Percentiles rank a stretch among this genome's conserved stretches.
Conservation (phyloP, 805 yeast genomes). For the Priceomyces carsonii region DNA sequence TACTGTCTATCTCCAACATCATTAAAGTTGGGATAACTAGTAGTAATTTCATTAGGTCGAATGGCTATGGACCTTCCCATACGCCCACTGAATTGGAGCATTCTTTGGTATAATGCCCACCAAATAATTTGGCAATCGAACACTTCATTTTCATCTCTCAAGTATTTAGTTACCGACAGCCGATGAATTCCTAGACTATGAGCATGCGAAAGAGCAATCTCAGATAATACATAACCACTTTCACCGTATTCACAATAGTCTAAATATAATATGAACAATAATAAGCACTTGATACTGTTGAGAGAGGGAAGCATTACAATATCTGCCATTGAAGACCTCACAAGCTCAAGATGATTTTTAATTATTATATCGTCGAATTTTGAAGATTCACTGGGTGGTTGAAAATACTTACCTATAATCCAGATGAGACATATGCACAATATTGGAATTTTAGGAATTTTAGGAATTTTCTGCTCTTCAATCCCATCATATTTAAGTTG, state of each 20-base stretch:
- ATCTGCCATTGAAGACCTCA: slow-evolving; percentile 44
- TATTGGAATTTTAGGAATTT: slow-evolving; percentile 13
- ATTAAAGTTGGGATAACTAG: background rate
- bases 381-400: background rate
- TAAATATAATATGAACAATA: slow-evolving; percentile 43
- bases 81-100: too few relatives aligned
- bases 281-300: slow-evolving; percentile 44
- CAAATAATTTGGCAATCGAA: too few relatives aligned
- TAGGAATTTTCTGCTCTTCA: background rate
- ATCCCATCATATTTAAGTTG: slow-evolving; percentile 3
- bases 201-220: slow-evolving; percentile 6
- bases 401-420: slow-evolving; percentile 32
- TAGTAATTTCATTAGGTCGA: background rate
- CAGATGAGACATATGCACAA: slow-evolving; percentile 51
- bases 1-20: background rate
- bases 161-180: too few relatives aligned
- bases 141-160: too few relatives aligned
- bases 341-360: slow-evolving; percentile 34
- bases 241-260: slow-evolving; percentile 28
- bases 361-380: slow-evolving; percentile 18
- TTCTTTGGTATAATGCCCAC: too few relatives aligned
- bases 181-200: slow-evolving; percentile 8
- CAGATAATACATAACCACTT: slow-evolving; percentile 8
- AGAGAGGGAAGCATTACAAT: slow-evolving; percentile 45
- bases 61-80: background rate